These are phyloP conservation scores for Bipolaris oryzae DNA, from an alignment of 2,329 filamentous ascomycete species.

Conservation along the genomic window DNA sequence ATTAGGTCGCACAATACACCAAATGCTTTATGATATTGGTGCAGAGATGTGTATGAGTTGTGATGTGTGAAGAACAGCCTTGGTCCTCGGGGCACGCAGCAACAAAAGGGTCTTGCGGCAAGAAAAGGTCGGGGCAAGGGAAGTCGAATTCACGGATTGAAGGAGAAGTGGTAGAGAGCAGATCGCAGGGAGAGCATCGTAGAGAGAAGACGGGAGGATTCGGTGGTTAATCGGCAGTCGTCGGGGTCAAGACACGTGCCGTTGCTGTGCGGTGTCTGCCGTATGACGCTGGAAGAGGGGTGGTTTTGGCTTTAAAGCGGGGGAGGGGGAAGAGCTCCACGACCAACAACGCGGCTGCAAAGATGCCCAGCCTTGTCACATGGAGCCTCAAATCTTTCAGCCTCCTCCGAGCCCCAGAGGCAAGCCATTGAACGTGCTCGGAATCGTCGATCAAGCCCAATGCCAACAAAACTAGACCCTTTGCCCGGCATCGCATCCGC, in stretches of 20 bases:
- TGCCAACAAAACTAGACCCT: conserved; percentile 16
- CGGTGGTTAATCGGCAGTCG: conserved; percentile 33
- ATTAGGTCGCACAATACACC: conserved; percentile 2
- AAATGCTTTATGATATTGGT: conserved; percentile 3
- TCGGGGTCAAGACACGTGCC: conserved; percentile 26
- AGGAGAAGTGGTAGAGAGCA: conserved; percentile 19
- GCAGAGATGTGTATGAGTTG: conserved; percentile 2
- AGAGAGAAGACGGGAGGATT: conserved; percentile 19
- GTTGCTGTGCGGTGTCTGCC: conserved; percentile 23
- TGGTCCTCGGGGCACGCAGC: conserved; percentile 24
- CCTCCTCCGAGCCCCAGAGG: conserved; percentile 27
- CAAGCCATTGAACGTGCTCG: conserved; percentile 20
- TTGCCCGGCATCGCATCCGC: conserved; percentile 23
- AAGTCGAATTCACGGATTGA: conserved; percentile 19
- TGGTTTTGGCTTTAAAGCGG: conserved; percentile 34
- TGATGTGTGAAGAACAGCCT: conserved; percentile 18
- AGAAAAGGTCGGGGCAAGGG: conserved; percentile 22
- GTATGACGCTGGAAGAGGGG: conserved; percentile 35
- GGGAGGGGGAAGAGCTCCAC: conserved; percentile 25
- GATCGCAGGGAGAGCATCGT: neutral
- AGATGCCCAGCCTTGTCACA: conserved; percentile 29
- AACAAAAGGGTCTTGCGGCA: conserved; percentile 25
- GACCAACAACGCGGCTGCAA: conserved; percentile 18
- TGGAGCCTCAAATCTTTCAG: conserved; percentile 33
- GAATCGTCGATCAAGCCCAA: conserved; percentile 22